Base-by-base conservation (phyloP, 306 rosid species). In the Hylodesmum podocarpum region DNA sequence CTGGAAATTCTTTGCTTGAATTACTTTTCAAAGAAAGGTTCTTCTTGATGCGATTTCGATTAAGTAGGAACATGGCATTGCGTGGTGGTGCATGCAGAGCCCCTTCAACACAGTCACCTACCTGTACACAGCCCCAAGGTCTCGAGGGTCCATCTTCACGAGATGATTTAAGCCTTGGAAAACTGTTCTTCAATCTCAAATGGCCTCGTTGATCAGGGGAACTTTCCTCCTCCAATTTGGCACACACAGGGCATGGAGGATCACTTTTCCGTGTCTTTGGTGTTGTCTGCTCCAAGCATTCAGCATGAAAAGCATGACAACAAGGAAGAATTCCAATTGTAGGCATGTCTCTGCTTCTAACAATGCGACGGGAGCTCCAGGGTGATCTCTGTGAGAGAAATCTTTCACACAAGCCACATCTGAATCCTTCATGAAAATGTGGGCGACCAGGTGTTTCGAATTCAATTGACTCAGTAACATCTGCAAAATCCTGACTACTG, bases 281-380 rank as follows among this genome's bases (percentile, higher is more conserved):
- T 0, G 91, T 95, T 28, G 89, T 76, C 70, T 89, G 97, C 63
- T 92, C 96, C 83, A 95, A 84, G 82, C 99, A 95, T 72, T 91
- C 97, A 8, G 96, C 97, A 74, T 92, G 97, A 73, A 89, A 92
- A 58, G 85, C 91, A 55, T 95, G 98, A 39, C 81, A 68, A 64
- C 97, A 95, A 7, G 92, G 86, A 77, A 92, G 97, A 71, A 95
- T 93, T 31, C 96, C 94, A 0, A 91, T 77, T 4, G 88, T 82
- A 18, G 97, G 97, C 97, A 95, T 88, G 88, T 92, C 97, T 40
- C 90, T 87, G 76, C 97, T 92, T 83, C 90, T 90, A 80, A 92
- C 96, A 27, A 95, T 95, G 15, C 96, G 82, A 19, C 91, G 91
- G 43, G 90, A 84, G 79, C 97, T 86, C 97, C 97, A 95, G 15